Percentiles rank a stretch among this genome's conserved stretches.
Evolutionary conservation across 2,329 filamentous ascomycete genomes (phyloP).

Genomic region (Lasiodiplodia gonubiensis): DNA sequence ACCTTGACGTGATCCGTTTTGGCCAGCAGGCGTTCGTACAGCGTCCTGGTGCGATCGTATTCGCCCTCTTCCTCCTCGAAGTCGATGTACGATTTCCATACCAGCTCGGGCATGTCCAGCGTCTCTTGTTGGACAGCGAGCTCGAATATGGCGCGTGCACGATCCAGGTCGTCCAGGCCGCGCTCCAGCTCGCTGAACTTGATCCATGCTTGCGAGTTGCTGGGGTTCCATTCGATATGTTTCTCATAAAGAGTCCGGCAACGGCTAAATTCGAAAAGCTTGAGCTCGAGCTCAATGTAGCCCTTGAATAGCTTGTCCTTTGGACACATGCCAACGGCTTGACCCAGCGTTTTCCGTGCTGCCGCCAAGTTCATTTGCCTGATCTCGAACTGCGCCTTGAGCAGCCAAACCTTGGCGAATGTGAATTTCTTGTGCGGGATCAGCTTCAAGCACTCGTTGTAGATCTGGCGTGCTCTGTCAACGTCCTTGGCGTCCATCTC

Average conservation of each 20-base stretch:
- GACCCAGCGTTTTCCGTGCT: conserved; percentile 87
- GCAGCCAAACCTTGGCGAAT: conserved; percentile 94
- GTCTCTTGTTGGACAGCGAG: conserved; percentile 80
- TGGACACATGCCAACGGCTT: conserved; percentile 90
- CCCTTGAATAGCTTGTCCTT: conserved; percentile 95
- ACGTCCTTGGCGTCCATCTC: conserved; percentile 83
- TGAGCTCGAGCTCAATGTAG: conserved; percentile 91
- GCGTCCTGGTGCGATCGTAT: conserved; percentile 77
- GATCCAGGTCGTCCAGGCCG: conserved; percentile 86
- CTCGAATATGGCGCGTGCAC: conserved; percentile 89
- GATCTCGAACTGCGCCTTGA: conserved; percentile 92
- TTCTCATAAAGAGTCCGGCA: conserved; percentile 94
- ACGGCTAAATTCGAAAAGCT: conserved; percentile 90
- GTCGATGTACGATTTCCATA: conserved; percentile 99
- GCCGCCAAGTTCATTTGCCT: conserved; percentile 80
- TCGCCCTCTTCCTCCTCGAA: conserved; percentile 96
- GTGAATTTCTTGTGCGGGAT: conserved; percentile 97
- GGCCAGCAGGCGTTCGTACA: conserved; percentile 89
- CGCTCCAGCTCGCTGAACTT: conserved; percentile 93
- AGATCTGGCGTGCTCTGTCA: conserved; percentile 84
- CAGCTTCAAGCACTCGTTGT: conserved; percentile 82
- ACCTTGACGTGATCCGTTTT: conserved; percentile 99
- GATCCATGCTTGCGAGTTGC: conserved; percentile 94
- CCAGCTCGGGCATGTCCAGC: conserved; percentile 94
- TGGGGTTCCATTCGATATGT: conserved; percentile 87